Base-by-base conservation (phyloP, 345 rosid genomes). In the Eutrema japonicum region DNA sequence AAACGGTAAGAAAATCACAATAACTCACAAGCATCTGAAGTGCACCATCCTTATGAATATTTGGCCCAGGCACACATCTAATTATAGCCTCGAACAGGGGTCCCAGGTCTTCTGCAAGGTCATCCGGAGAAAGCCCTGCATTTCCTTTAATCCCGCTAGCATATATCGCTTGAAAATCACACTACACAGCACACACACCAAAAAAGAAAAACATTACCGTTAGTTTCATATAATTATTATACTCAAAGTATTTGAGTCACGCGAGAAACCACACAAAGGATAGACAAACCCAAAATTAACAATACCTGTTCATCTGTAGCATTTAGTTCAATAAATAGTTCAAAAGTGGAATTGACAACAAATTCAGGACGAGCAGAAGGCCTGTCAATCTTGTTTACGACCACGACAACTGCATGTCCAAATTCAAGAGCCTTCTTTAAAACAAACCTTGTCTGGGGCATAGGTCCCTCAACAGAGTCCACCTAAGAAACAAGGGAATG, bases 391-490 rank as follows among this genome's bases (percentile, higher is more conserved):
- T 95, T 95, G 82, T 95, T 95, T 51, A 95, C 97, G 48, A 91
- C 99, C 46, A 95, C 99, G 37, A 94, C 96, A 72, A 95, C 97
- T 6, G 96, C 90, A 80, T 79, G 97, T 40, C 99, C 97, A 78
- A 91, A 95, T 72, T 91, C 97, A 63, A 95, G 85, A 53, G 99
- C 99, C 87, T 95, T 95, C 87, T 95, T 95, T 72, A 91, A 73
- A 66, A 95, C 97, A 82, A 91, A 94, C 83, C 96, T 84, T 61
- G 99, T 95, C 77, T 91, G 99, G 0, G 99, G 99, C 99, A 91
- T 95, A 47, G 99, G 99, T 70, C 99, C 97, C 82, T 95, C 99
- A 63, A 91, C 99, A 76, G 99, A 95, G 83, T 95, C 99, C 58
- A 95, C 92, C 98, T 94, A 76, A 46, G 67, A 64, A 27, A 43